Conservation (phyloP, 2,329 filamentous ascomycete species). For the Colletotrichum sp. region DNA sequence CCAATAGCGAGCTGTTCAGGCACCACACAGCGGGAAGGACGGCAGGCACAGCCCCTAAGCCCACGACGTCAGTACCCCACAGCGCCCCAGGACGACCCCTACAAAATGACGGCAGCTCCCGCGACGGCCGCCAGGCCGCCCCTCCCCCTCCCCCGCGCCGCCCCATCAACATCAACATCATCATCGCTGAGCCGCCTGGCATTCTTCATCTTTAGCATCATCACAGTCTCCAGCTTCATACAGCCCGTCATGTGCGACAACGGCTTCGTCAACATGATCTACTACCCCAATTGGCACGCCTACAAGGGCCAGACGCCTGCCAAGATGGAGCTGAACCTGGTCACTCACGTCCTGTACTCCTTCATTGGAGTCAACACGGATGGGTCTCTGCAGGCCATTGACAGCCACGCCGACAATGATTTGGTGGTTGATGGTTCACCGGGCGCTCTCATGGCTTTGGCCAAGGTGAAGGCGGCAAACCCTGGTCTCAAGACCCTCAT, state of each 20-base stretch:
- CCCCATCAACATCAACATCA: background rate
- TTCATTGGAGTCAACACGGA: slow-evolving; percentile 48
- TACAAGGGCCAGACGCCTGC: slow-evolving; percentile 67
- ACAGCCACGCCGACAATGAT: slow-evolving; percentile 68
- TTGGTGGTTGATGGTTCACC: slow-evolving; percentile 64
- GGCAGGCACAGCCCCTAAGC: slow-evolving; percentile 6
- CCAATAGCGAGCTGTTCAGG: slow-evolving; percentile 5
- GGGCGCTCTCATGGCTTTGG: slow-evolving; percentile 66
- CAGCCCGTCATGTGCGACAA: slow-evolving; percentile 14
- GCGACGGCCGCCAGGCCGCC: background rate
- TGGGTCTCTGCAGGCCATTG: slow-evolving; percentile 43
- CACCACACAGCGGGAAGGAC: slow-evolving; percentile 9
- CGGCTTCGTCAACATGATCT: slow-evolving; percentile 47
- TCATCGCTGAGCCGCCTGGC: background rate
- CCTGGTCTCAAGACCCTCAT: slow-evolving; percentile 64
- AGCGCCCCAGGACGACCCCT: background rate
- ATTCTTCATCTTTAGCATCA: background rate
- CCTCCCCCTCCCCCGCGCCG: background rate
- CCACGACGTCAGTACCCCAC: slow-evolving; percentile 8
- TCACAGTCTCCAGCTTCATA: background rate
- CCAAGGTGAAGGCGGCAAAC: slow-evolving; percentile 61
- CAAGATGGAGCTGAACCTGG: slow-evolving; percentile 56
- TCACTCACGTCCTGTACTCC: slow-evolving; percentile 70
- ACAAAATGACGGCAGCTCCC: background rate
- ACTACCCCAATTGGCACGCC: slow-evolving; percentile 71